Evolutionary conservation across 164 flowering plant species (phyloP).

Genomic region (Vitis riparia): DNA sequence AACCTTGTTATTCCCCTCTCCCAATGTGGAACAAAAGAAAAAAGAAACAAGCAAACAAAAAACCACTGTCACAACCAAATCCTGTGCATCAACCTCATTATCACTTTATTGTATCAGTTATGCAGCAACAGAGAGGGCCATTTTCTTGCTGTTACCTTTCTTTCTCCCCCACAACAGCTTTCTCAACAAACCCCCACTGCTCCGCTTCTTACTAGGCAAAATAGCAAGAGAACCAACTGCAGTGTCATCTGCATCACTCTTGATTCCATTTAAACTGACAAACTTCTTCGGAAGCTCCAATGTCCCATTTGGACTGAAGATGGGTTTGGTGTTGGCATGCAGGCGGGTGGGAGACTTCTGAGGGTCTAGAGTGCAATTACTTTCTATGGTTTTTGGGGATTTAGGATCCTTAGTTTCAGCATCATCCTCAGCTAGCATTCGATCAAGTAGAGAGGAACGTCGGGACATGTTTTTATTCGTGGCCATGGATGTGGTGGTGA

Average conservation of each 20-base stretch:
- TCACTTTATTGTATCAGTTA: neutral
- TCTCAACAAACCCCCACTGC: constrained; percentile 29
- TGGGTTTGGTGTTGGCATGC: constrained; percentile 6
- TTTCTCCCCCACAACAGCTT: constrained; percentile 32
- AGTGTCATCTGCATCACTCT: constrained; percentile 10
- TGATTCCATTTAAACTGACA: constrained; percentile 12
- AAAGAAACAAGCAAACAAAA: neutral
- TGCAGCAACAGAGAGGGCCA: constrained; percentile 13
- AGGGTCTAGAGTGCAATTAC: neutral
- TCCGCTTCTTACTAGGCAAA: constrained; percentile 26
- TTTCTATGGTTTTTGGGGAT: constrained; percentile 14
- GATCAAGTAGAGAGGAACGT: constrained; percentile 37
- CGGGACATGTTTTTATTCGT: constrained; percentile 15
- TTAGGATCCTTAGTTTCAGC: constrained; percentile 6
- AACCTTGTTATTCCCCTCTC: neutral
- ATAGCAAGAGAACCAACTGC: constrained; percentile 18
- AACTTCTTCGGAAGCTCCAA: constrained; percentile 15
- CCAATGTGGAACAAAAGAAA: constrained; percentile 1
- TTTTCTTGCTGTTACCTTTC: constrained; percentile 27
- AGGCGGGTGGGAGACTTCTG: neutral
- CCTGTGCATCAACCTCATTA: neutral
- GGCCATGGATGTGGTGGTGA: neutral
- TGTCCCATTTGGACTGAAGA: neutral
- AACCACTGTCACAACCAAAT: neutral
- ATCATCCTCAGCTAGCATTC: constrained; percentile 40